These are phyloP conservation scores for Podosphaera xanthii DNA, from an alignment of 2,329 filamentous ascomycete species.

Conservation along the genomic window DNA sequence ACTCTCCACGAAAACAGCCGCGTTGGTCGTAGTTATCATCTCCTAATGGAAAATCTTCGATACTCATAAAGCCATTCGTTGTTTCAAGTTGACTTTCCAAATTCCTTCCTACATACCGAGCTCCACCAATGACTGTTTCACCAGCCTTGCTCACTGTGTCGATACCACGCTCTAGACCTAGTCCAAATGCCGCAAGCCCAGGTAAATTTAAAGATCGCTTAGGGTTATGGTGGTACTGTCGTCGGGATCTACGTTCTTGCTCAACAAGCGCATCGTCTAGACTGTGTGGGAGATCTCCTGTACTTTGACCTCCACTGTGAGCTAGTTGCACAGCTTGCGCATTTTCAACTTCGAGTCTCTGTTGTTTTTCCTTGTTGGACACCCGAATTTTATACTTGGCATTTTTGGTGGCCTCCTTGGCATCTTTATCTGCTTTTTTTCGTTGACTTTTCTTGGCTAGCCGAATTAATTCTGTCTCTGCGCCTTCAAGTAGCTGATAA, in stretches of 20 bases:
- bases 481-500: constrained; percentile 49
- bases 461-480: constrained; percentile 67
- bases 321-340: constrained; percentile 22
- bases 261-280: constrained; percentile 25
- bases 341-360: constrained; percentile 16
- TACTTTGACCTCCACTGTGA: constrained; percentile 25
- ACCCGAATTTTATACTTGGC: constrained; percentile 11
- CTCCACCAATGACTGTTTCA: constrained; percentile 23
- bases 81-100: constrained; percentile 29
- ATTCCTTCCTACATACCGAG: constrained; percentile 25
- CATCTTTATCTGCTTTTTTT: constrained; percentile 26
- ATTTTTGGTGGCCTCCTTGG: constrained; percentile 28
- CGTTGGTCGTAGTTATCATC: constrained; percentile 13
- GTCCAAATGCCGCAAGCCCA: constrained; percentile 10
- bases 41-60: constrained; percentile 8
- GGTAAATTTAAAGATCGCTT: constrained; percentile 9
- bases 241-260: constrained; percentile 8
- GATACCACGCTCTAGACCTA: constrained; percentile 12
- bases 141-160: constrained; percentile 17
- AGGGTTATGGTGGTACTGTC: constrained; percentile 2
- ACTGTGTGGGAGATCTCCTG: constrained; percentile 30
- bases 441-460: constrained; percentile 56
- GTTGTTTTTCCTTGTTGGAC: constrained; percentile 17
- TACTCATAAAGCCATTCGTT: constrained; percentile 21
- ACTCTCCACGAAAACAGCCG: constrained; percentile 11